A percentile compares a stretch with the other conserved stretches of the same genome.
phyloP scores from a whole-genome alignment of 129 eudicot genomes.

The Logfia minima region DNA sequence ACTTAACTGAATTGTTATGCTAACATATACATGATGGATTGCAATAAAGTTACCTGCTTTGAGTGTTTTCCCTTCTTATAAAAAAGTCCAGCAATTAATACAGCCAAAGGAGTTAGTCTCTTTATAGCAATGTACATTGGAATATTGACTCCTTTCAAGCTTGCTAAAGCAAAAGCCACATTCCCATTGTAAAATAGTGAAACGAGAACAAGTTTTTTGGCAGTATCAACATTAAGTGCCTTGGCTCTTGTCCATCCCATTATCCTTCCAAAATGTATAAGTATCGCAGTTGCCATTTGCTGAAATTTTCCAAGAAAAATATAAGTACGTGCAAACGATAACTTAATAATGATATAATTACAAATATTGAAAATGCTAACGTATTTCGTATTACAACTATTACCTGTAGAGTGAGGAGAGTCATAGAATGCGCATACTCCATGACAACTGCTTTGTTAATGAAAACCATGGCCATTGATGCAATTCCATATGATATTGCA shows the following conservation, averaged over 20 bases:
- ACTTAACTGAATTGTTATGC: conserved; percentile 1
- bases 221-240: conserved; percentile 65
- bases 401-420: conserved; percentile 93
- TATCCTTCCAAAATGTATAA: conserved; percentile 76
- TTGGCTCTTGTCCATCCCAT: conserved; percentile 84
- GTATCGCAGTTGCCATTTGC: conserved; percentile 88
- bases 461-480: conserved; percentile 99
- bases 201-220: conserved; percentile 74
- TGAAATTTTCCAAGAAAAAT: conserved; percentile 27
- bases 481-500: conserved; percentile 85
- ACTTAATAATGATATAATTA: neutral
- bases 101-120: conserved; percentile 93
- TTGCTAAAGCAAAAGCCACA: conserved; percentile 97
- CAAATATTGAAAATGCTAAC: neutral
- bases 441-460: conserved; percentile 91
- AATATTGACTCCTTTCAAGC: conserved; percentile 98
- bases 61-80: conserved; percentile 79
- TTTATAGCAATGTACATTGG: conserved; percentile 99
- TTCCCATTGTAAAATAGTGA: conserved; percentile 91
- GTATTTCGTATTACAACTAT: neutral
- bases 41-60: conserved; percentile 51
- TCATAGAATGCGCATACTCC: conserved; percentile 87
- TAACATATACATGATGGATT: conserved; percentile 1
- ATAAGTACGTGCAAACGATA: conserved; percentile 3
- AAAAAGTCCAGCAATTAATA: conserved; percentile 79